Conservation (phyloP, 23 red algal genomes). For the Gracilaria vermiculophylla region DNA sequence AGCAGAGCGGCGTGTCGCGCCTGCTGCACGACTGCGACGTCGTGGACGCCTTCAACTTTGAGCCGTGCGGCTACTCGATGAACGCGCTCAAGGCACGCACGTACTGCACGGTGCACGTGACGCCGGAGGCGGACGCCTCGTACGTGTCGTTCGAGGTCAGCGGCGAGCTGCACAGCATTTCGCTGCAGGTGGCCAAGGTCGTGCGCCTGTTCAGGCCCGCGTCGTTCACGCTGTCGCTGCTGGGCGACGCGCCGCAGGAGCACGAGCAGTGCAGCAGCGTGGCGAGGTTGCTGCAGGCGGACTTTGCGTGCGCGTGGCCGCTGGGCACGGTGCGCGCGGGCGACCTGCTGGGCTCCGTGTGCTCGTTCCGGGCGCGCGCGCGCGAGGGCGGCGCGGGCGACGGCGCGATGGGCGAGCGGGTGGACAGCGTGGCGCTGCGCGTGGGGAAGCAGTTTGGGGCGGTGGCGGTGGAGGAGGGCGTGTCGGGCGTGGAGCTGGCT, state of each 20-base stretch:
- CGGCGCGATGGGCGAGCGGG: not conserved
- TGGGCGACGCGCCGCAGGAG: not conserved
- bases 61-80: slow-evolving; percentile 96
- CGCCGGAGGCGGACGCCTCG: slow-evolving; percentile 82
- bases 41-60: slow-evolving; percentile 91
- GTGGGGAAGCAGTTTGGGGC: slow-evolving; percentile 10
- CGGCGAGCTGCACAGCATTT: not conserved
- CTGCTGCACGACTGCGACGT: slow-evolving; percentile 25
- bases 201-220: slow-evolving; percentile 74
- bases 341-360: not conserved
- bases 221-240: slow-evolving; percentile 49
- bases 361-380: not conserved
- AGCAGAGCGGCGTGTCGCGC: slow-evolving; percentile 1
- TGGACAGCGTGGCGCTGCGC: not conserved
- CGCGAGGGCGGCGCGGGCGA: not conserved
- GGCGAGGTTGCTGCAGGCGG: not conserved
- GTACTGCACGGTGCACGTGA: slow-evolving; percentile 94
- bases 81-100: slow-evolving; percentile 63
- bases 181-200: slow-evolving; percentile 37
- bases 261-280: not conserved
- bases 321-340: not conserved
- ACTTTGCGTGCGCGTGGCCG: not conserved
- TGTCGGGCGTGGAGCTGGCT: not conserved
- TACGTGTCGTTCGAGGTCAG: slow-evolving; percentile 96
- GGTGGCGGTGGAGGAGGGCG: not conserved